These are phyloP conservation scores for Alternaria sp. DNA, from an alignment of 2,329 filamentous ascomycete genomes.

Conservation along the genomic window DNA sequence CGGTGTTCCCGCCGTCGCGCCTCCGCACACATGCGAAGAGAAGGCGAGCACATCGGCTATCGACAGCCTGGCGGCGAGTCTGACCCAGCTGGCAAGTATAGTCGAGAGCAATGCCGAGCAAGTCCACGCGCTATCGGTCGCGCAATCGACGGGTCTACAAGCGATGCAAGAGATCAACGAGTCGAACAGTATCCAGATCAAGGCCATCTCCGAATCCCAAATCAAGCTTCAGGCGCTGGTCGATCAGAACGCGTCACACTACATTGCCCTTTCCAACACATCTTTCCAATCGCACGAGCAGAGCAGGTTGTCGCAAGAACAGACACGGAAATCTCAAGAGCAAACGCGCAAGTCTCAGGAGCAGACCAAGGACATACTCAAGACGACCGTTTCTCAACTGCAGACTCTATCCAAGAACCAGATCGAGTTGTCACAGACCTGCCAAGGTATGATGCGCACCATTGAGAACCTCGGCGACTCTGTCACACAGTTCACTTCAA, in stretches of 20 bases:
- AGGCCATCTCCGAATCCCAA: slow-evolving; percentile 40
- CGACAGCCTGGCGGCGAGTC: slow-evolving; percentile 28
- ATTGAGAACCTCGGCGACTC: slow-evolving; percentile 31
- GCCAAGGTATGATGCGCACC: slow-evolving; percentile 36
- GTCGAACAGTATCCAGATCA: slow-evolving; percentile 43
- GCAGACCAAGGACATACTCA: slow-evolving; percentile 33
- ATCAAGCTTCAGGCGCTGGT: slow-evolving; percentile 38
- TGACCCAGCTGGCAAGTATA: slow-evolving; percentile 34
- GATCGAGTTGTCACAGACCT: slow-evolving; percentile 35
- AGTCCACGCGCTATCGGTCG: slow-evolving; percentile 42
- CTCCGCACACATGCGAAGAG: slow-evolving; percentile 5
- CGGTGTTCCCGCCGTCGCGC: slow-evolving; percentile 26
- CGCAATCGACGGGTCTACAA: slow-evolving; percentile 42
- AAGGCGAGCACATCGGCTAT: slow-evolving; percentile 24
- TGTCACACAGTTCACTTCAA: slow-evolving; percentile 21
- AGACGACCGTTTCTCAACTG: slow-evolving; percentile 37
- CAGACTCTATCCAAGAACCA: slow-evolving; percentile 37
- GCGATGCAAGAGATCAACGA: slow-evolving; percentile 48
- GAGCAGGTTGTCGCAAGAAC: slow-evolving; percentile 32
- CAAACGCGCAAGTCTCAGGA: slow-evolving; percentile 25
- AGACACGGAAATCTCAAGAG: slow-evolving; percentile 16
- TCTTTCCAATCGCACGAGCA: slow-evolving; percentile 40
- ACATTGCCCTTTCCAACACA: slow-evolving; percentile 43
- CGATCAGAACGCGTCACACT: slow-evolving; percentile 43
- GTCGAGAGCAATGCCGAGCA: slow-evolving; percentile 41